Evolutionary conservation across 345 rosid species (phyloP).

Genomic region (Syzygium aromaticum): DNA sequence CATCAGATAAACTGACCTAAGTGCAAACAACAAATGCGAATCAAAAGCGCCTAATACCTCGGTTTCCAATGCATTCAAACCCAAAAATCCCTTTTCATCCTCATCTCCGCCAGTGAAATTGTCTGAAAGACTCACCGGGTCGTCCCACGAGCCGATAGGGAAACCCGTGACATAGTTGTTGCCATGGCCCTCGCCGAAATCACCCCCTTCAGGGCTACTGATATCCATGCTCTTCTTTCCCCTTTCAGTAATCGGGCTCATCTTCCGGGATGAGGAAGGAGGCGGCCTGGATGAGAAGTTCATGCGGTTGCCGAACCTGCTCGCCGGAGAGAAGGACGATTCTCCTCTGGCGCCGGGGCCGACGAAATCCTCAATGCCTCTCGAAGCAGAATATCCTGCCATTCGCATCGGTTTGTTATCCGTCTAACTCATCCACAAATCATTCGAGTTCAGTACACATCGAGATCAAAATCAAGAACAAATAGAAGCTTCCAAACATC

Average conservation of each 20-base stretch:
- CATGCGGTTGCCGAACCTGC: constrained; percentile 14
- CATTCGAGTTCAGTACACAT: background rate
- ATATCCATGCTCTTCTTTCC: constrained; percentile 18
- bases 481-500: background rate
- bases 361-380: constrained; percentile 19
- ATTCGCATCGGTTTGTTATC: background rate
- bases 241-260: constrained; percentile 33
- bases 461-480: background rate
- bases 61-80: constrained; percentile 11
- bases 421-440: background rate
- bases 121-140: constrained; percentile 3
- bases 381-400: constrained; percentile 24
- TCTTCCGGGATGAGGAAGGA: constrained; percentile 7
- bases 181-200: constrained; percentile 5
- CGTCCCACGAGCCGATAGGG: constrained; percentile 21
- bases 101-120: constrained; percentile 11
- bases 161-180: constrained; percentile 21
- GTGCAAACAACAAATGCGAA: background rate
- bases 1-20: background rate
- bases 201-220: background rate
- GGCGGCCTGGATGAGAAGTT: constrained; percentile 23
- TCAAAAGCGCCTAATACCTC: constrained; percentile 20
- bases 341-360: background rate
- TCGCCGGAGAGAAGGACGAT: constrained; percentile 6
- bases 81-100: constrained; percentile 14